These are phyloP conservation scores for Boletus speciosus DNA, from an alignment of 768 basidiomycete genomes.

Conservation along the genomic window DNA sequence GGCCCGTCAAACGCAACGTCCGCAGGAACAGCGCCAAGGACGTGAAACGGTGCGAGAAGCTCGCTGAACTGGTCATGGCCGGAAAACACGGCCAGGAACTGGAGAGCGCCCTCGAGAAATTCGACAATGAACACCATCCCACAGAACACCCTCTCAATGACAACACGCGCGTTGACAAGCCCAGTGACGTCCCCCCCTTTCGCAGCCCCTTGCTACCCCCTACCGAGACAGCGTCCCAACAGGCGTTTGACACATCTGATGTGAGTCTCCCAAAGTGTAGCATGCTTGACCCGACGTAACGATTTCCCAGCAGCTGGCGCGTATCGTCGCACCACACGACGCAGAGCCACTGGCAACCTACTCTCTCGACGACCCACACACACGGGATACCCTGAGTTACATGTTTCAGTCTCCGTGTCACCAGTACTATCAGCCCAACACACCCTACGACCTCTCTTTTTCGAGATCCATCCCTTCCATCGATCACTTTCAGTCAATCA, in stretches of 20 bases:
- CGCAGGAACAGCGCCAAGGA: constrained; percentile 50
- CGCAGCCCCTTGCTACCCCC: constrained; percentile 33
- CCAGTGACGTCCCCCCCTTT: constrained; percentile 20
- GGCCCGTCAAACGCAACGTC: constrained; percentile 47
- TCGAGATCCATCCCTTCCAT: not conserved
- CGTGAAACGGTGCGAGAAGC: constrained; percentile 44
- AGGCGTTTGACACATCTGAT: not conserved
- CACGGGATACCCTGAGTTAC: not conserved
- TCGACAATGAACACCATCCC: constrained; percentile 18
- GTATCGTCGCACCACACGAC: not conserved
- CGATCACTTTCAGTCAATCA: constrained; percentile 11
- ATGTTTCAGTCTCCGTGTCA: not conserved
- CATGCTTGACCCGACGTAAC: constrained; percentile 1
- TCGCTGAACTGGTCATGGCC: constrained; percentile 48
- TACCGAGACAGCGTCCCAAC: not conserved
- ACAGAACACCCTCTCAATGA: not conserved
- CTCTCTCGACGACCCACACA: not conserved
- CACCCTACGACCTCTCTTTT: not conserved
- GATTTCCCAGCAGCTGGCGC: not conserved
- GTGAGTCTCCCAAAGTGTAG: constrained; percentile 10
- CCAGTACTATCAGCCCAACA: constrained; percentile 5
- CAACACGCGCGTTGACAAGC: not conserved
- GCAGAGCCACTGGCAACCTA: constrained; percentile 1
- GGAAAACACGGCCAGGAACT: constrained; percentile 52
- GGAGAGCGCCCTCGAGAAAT: constrained; percentile 39